These are phyloP conservation scores for Moesziomyces parantarcticus DNA, from an alignment of 1,284 basidiomycete species.

Conservation along the genomic window DNA sequence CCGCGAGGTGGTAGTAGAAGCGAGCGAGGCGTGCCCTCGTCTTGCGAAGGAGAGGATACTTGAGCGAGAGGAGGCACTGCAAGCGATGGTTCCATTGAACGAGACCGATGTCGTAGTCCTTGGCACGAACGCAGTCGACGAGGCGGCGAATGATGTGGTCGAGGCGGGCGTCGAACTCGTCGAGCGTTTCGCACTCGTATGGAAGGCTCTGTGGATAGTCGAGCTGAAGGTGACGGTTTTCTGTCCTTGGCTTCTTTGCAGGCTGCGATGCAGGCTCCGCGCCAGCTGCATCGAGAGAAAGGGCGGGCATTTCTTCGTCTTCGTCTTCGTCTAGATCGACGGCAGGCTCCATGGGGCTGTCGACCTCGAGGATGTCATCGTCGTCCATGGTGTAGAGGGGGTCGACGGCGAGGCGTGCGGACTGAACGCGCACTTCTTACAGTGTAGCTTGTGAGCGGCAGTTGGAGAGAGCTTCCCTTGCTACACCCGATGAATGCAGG, in stretches of 20 bases:
- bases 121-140: slow-evolving; percentile 80
- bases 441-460: too few relatives aligned
- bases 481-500: too few relatives aligned
- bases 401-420: too few relatives aligned
- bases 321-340: slow-evolving; percentile 52
- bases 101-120: slow-evolving; percentile 71
- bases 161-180: slow-evolving; percentile 82
- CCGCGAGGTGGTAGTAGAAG: slow-evolving; percentile 84
- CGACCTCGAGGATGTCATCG: slow-evolving; percentile 53
- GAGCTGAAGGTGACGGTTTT: slow-evolving; percentile 50
- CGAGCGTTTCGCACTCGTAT: slow-evolving; percentile 82
- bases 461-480: too few relatives aligned
- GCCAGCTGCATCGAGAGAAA: slow-evolving; percentile 32
- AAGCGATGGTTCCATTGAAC: slow-evolving; percentile 73
- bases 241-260: slow-evolving; percentile 30
- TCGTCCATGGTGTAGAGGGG: slow-evolving; percentile 44
- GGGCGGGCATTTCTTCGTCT: slow-evolving; percentile 43
- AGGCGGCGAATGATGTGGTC: slow-evolving; percentile 81
- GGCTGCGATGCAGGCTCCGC: slow-evolving; percentile 14
- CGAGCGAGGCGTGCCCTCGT: slow-evolving; percentile 81
- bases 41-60: slow-evolving; percentile 69
- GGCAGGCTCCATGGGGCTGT: slow-evolving; percentile 55
- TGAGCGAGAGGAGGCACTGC: slow-evolving; percentile 62
- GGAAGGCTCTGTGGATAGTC: slow-evolving; percentile 72
- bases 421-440: too few relatives aligned